Conservation (phyloP, 2,329 filamentous ascomycete species). For the Verticillium longisporum region DNA sequence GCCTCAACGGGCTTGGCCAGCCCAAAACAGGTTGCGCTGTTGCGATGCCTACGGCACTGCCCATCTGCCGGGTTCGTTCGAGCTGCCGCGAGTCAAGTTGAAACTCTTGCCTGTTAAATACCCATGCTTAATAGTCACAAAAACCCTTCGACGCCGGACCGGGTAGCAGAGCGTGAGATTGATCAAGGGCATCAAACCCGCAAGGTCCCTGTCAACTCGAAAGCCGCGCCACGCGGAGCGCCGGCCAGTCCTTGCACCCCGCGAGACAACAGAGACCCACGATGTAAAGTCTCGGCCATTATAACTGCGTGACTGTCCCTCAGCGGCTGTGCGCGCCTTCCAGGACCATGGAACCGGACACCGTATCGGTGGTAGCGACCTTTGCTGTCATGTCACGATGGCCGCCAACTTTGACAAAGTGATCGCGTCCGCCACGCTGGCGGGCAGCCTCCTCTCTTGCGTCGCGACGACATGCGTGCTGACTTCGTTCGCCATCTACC, state of each 20-base stretch:
- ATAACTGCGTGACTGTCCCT: not conserved
- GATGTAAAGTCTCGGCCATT: not conserved
- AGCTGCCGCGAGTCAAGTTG: not conserved
- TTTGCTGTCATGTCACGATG: not conserved
- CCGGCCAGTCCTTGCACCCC: not conserved
- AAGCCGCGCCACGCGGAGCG: not conserved
- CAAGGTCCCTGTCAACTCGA: not conserved
- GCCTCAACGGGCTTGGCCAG: not conserved
- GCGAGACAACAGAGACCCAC: not conserved
- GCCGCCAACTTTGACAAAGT: not conserved
- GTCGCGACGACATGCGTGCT: constrained; percentile 9
- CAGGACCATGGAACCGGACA: not conserved
- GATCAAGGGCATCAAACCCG: not conserved
- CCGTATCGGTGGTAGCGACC: not conserved
- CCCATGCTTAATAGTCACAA: not conserved
- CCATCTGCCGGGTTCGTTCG: not conserved
- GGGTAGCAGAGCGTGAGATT: not conserved
- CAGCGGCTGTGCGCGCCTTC: not conserved
- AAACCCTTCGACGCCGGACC: not conserved
- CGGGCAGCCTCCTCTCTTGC: constrained; percentile 11
- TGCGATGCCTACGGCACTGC: not conserved
- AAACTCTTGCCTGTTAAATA: not conserved
- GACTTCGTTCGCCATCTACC: constrained; percentile 7
- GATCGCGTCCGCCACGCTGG: constrained; percentile 8
- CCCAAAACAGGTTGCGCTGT: not conserved